Evolutionary conservation across 768 basidiomycete genomes (phyloP), one percentile per base, ranked within the genome.

Genomic region (Psilocybe cubensis): DNA sequence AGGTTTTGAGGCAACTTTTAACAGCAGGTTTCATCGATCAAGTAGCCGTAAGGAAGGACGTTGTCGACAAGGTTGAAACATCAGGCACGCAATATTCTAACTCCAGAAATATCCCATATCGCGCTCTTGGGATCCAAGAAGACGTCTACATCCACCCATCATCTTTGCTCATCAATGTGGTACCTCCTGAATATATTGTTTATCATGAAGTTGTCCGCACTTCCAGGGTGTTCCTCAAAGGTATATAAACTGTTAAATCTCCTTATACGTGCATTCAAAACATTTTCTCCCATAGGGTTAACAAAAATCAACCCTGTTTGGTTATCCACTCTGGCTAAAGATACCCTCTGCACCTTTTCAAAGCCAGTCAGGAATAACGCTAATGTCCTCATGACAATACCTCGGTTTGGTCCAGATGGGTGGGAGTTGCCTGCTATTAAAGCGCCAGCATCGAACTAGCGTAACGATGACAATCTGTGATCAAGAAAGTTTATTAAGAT

Each of bases 1-100:
- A 96, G 71, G 86, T 92, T 17, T 78, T 99, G 10, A 84, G 92
- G 38, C 97, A 98, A 68, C 80, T 98, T 9, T 68, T 98, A 44
- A 81, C 91, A 0, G 89, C 96, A 9, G 92, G 86, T 14, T 98
- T 97, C 74, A 92, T 98, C 62, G 96, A 99, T 71, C 94, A 96
- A 72, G 86, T 98, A 12, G 97, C 97, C 7, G 82, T 96, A 12
- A 86, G 97, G 24, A 93, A 91, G 68, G 96, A 98, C 68, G 71
- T 92, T 29, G 79, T 87, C 12, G 81, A 86, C 43, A 85, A 84
- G 59, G 75, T 79, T 46, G 74, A 78, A 14, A 76, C 81, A 2
- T 76, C 81, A 11, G 92, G 90, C 4, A 74, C 79, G 42, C 88
- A 92, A 63, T 92, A 81, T 69, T 78, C 88, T 8, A 92, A 86